Evolutionary conservation across 768 basidiomycete species (phyloP), one percentile per base, ranked within the genome.

Genomic region (Collybia mongolica): DNA sequence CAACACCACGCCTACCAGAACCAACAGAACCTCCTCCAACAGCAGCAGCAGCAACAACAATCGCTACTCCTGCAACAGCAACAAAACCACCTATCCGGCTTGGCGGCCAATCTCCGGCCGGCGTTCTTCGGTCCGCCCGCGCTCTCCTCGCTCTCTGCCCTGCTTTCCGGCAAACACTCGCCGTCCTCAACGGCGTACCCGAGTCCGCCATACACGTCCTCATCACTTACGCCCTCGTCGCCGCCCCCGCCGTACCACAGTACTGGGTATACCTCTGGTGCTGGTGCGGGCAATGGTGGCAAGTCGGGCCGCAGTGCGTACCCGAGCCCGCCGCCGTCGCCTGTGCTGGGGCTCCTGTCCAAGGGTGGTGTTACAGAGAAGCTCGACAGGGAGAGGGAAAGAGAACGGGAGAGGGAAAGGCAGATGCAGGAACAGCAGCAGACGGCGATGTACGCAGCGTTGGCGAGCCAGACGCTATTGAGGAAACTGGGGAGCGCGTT

Each of bases 391-490:
- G 44, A 48, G 45, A 55, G 47, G 41, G 56, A 60, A 53, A 52
- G 65, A 53, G 60, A 66, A 52, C 64, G 68, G 49, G 71, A 73
- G 49, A 49, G 49, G 46, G 56, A 59, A 43, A 46, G 54, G 45
- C 54, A 46, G 44, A 54, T 59, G 53, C 52, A 64, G 54, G 60
- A 66, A 52, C 64, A 69, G 51, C 70, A 73, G 49, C 70, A 77
- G 43, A 71, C 77, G 12, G 82, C 81, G 6, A 71, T 84, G 60
- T 72, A 84, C 15, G 91, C 90, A 9, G 79, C 81, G n/a, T 73
- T 91, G 54, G 91, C 90, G 7, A 81, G 82, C 40, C 85, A 91
- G 69, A 93, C 92, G 0, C 69, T 95, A 24, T 56, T 89, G 45
- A 70, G 73, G 60, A 84, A 83, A 60, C 75, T 94, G 26, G 84